A percentile compares a stretch with the other conserved stretches of the same genome.
Evolutionary conservation across 2,329 filamentous ascomycete species (phyloP).

Genomic region (Mycogone perniciosa): DNA sequence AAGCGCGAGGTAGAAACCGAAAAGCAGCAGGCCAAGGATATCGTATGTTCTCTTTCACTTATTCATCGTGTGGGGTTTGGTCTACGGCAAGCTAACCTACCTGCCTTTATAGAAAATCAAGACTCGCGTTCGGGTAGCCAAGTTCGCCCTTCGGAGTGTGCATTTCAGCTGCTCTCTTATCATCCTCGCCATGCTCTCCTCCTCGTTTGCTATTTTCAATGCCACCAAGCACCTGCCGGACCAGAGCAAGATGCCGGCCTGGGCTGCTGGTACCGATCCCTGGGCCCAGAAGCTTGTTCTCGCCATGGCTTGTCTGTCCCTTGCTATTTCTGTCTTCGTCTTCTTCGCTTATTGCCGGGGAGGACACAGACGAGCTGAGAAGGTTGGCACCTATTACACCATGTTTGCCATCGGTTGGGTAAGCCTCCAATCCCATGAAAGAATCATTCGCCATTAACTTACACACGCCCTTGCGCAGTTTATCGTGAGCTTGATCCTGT

Average conservation of each 20-base stretch:
- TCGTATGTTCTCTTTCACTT: conserved; percentile 55
- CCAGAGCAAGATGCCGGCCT: conserved; percentile 76
- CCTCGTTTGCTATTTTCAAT: conserved; percentile 90
- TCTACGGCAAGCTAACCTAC: conserved; percentile 20
- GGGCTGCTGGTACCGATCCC: conserved; percentile 63
- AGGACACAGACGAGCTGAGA: conserved; percentile 83
- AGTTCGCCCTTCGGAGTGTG: conserved; percentile 88
- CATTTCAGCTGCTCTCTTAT: conserved; percentile 97
- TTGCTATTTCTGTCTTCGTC: conserved; percentile 70
- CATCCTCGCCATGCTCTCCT: conserved; percentile 80
- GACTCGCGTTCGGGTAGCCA: conserved; percentile 82
- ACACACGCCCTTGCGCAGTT: conserved; percentile 42
- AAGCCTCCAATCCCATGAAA: conserved; percentile 14
- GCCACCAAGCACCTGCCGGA: conserved; percentile 68
- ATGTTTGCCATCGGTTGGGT: conserved; percentile 81
- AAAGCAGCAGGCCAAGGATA: conserved; percentile 77
- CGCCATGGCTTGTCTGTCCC: conserved; percentile 70
- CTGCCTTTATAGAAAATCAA: conserved; percentile 69
- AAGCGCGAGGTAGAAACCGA: conserved; percentile 77
- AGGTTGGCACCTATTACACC: conserved; percentile 91
- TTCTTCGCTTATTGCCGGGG: conserved; percentile 83
- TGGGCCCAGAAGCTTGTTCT: conserved; percentile 91
- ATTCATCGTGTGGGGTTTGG: background rate
- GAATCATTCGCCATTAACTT: background rate
- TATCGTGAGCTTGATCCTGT: conserved; percentile 86